Percentiles rank a stretch among this genome's conserved stretches.
phyloP scores from a whole-genome alignment of 1,284 basidiomycete species.

The Moesziomyces sp. region DNA sequence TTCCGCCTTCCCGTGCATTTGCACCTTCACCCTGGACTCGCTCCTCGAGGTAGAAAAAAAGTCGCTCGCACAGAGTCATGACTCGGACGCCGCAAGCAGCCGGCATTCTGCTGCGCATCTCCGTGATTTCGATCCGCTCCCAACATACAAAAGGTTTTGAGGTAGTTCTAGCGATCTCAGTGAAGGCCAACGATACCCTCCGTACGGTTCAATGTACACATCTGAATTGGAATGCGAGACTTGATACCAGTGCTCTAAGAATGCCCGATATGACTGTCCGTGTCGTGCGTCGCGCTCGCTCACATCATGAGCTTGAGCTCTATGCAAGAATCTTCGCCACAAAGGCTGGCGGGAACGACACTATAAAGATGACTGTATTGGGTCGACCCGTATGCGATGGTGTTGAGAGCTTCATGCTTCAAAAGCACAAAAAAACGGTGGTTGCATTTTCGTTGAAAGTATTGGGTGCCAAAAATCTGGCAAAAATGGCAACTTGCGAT shows the following conservation, averaged over 20 bases:
- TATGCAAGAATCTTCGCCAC: not conserved
- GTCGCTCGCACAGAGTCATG: not conserved
- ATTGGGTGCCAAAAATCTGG: not conserved
- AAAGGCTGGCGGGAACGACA: too few species aligned
- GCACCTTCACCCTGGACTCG: conserved; percentile 23
- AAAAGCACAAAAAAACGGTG: not conserved
- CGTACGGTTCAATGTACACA: too few species aligned
- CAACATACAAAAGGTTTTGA: not conserved
- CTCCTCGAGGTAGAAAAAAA: conserved; percentile 34
- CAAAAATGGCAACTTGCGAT: not conserved
- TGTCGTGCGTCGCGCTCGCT: too few species aligned
- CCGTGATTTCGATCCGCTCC: conserved; percentile 5
- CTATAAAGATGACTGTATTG: too few species aligned
- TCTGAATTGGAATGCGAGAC: too few species aligned
- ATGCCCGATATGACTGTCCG: too few species aligned
- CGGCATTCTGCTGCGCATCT: not conserved
- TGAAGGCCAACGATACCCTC: not conserved
- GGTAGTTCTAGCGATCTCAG: not conserved
- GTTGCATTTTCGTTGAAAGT: not conserved
- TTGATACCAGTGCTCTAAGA: too few species aligned
- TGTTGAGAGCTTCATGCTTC: not conserved
- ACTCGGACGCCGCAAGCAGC: too few species aligned
- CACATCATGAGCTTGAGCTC: too few species aligned
- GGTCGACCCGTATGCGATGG: not conserved
- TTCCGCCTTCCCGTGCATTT: conserved; percentile 27